Evolutionary conservation across 2,329 filamentous ascomycete species (phyloP).

Genomic region (Colletotrichum liaoningense): DNA sequence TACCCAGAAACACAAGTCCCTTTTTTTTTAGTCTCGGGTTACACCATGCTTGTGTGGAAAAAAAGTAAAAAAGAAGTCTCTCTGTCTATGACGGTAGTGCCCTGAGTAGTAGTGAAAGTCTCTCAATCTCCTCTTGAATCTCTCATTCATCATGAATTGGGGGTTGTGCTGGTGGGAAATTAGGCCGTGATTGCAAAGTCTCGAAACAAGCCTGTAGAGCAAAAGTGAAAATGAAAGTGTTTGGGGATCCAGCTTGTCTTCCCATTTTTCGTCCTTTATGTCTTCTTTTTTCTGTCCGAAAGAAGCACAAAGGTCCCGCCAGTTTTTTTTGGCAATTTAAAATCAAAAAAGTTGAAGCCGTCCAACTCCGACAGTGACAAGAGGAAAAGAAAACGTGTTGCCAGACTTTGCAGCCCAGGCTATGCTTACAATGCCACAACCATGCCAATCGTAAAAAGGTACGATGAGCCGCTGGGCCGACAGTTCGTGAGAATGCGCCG

Average conservation of each 20-base stretch:
- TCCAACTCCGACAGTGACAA: slow-evolving; percentile 28
- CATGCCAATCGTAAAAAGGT: slow-evolving; percentile 15
- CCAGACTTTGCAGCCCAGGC: slow-evolving; percentile 14
- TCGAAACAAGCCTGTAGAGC: slow-evolving; percentile 40
- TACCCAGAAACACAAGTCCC: slow-evolving; percentile 33
- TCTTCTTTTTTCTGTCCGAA: slow-evolving; percentile 31
- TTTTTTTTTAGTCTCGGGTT: slow-evolving; percentile 34
- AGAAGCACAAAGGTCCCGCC: slow-evolving; percentile 34
- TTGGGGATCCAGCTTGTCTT: slow-evolving; percentile 25
- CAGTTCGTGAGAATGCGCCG: slow-evolving; percentile 2
- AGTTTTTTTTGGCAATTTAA: slow-evolving; percentile 31
- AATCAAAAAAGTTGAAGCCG: not conserved
- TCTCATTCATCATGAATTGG: slow-evolving; percentile 33
- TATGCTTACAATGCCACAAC: slow-evolving; percentile 26
- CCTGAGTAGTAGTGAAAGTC: slow-evolving; percentile 36
- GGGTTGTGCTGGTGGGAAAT: not conserved
- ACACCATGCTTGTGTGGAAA: slow-evolving; percentile 36
- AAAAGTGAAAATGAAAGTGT: slow-evolving; percentile 28
- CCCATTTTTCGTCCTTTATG: slow-evolving; percentile 18
- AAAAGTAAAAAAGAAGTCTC: slow-evolving; percentile 28
- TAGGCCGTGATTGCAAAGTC: slow-evolving; percentile 38
- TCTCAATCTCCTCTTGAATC: slow-evolving; percentile 36
- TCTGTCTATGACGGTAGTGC: slow-evolving; percentile 37
- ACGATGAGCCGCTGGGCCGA: slow-evolving; percentile 11
- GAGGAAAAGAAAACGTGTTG: not conserved